Conservation (phyloP, 352 stramenopile species). For the Phytophthora citricola region DNA sequence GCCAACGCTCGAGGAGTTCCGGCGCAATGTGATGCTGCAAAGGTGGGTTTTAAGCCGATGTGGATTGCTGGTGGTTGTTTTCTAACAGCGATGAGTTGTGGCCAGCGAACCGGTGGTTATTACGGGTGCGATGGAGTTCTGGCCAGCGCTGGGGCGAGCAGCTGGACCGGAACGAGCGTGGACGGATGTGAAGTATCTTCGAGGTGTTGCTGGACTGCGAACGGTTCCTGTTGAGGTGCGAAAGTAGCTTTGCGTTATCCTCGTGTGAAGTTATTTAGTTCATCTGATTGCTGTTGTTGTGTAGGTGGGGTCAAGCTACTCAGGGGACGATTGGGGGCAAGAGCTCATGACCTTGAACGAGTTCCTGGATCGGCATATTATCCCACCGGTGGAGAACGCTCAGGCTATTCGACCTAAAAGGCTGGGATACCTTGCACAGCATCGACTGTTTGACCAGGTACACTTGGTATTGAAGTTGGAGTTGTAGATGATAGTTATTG, state of each 20-base stretch:
- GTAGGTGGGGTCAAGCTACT: constrained; percentile 80
- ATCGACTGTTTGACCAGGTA: constrained; percentile 92
- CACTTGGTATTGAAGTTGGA: constrained; percentile 4
- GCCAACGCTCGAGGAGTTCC: constrained; percentile 72
- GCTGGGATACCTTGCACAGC: constrained; percentile 87
- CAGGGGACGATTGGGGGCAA: constrained; percentile 82
- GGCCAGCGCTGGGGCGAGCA: constrained; percentile 67
- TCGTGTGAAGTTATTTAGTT: background rate
- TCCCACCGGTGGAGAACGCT: constrained; percentile 5
- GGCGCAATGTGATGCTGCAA: constrained; percentile 53
- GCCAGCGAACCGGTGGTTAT: constrained; percentile 75
- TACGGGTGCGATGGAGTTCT: constrained; percentile 80
- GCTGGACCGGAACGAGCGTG: constrained; percentile 48
- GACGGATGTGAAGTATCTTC: constrained; percentile 74
- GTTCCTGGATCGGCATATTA: constrained; percentile 74
- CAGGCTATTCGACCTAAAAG: constrained; percentile 5
- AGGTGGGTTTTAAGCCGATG: constrained; percentile 38
- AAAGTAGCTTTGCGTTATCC: background rate
- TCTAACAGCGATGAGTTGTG: constrained; percentile 2
- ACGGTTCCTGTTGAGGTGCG: constrained; percentile 86
- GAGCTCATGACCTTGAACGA: constrained; percentile 84
- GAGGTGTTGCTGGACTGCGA: constrained; percentile 67
- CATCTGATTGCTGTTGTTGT: background rate
- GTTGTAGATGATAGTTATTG: constrained; percentile 9
- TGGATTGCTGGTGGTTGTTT: background rate